Conservation (phyloP, 1,284 basidiomycete genomes). For the Boletus sp. region DNA sequence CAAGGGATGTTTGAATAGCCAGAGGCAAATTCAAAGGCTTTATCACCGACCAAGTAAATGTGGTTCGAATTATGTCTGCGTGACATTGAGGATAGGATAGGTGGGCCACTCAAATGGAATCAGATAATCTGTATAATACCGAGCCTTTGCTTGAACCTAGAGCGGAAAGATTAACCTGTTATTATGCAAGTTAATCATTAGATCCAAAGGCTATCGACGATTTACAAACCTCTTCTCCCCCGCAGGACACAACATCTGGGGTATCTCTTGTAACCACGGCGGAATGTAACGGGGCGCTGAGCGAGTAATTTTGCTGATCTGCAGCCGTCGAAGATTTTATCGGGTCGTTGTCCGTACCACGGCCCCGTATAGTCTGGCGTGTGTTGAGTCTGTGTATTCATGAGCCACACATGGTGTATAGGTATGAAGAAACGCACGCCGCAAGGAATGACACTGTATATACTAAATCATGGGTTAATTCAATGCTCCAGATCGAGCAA, state of each 20-base stretch:
- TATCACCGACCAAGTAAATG: conserved; percentile 11
- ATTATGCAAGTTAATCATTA: conserved; percentile 1
- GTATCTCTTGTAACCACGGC: not conserved
- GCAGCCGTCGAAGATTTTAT: conserved; percentile 17
- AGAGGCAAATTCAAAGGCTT: not conserved
- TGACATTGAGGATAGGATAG: not conserved
- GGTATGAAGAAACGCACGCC: conserved; percentile 43
- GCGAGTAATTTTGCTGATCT: too few species aligned
- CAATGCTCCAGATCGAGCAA: not conserved
- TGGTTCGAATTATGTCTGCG: conserved; percentile 1
- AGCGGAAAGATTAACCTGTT: conserved; percentile 33
- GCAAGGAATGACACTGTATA: conserved; percentile 69
- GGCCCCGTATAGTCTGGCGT: conserved; percentile 40
- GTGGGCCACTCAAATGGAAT: not conserved
- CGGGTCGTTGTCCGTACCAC: conserved; percentile 44
- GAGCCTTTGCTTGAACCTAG: not conserved
- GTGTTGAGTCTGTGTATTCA: conserved; percentile 45
- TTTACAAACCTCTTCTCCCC: conserved; percentile 14
- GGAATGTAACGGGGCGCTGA: too few species aligned
- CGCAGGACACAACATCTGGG: not conserved
- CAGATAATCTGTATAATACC: conserved; percentile 4
- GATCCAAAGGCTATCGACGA: too few species aligned
- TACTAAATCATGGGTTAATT: conserved; percentile 38
- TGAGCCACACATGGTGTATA: conserved; percentile 7
- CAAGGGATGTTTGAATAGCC: not conserved